phyloP scores from a whole-genome alignment of 192 early-diverging fungal genomes.

The Mortierella antarctica region DNA sequence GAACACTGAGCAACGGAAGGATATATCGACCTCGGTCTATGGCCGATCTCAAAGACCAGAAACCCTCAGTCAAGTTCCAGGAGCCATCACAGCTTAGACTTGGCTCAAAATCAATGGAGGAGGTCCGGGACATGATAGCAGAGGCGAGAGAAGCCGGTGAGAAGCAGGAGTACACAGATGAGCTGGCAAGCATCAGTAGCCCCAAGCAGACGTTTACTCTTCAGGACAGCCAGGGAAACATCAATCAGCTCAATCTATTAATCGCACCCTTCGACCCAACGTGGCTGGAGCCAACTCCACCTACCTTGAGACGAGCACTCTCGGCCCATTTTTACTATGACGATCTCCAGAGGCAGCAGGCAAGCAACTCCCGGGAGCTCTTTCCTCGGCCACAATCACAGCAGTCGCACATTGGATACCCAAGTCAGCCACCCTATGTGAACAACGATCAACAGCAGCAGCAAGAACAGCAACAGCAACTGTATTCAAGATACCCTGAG shows the following conservation, averaged over 20 bases:
- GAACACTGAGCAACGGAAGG: constrained; percentile 3
- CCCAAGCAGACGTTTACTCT: constrained; percentile 38
- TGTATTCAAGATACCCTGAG: not conserved
- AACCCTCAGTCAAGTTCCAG: constrained; percentile 21
- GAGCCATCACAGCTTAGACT: constrained; percentile 12
- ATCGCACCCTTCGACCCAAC: constrained; percentile 46
- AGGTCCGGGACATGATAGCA: constrained; percentile 15
- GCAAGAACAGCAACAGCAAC: not conserved
- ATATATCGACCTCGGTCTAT: constrained; percentile 31
- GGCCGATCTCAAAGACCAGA: constrained; percentile 17
- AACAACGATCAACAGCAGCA: constrained; percentile 13
- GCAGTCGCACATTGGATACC: constrained; percentile 15
- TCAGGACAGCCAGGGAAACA: constrained; percentile 42
- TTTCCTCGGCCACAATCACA: constrained; percentile 37
- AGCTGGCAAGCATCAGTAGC: constrained; percentile 14
- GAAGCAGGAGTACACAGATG: not conserved
- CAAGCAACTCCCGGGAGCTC: constrained; percentile 14
- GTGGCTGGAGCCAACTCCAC: constrained; percentile 46
- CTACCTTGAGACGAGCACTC: constrained; percentile 27
- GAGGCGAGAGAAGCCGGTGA: not conserved
- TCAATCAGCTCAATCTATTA: constrained; percentile 33
- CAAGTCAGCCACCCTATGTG: constrained; percentile 2
- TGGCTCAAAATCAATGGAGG: constrained; percentile 35
- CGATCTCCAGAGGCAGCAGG: constrained; percentile 30
- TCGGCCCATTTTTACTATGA: constrained; percentile 40